Conservation (phyloP, 225 moss, liverwort and hornwort genomes). For the Lunularia cruciata region DNA sequence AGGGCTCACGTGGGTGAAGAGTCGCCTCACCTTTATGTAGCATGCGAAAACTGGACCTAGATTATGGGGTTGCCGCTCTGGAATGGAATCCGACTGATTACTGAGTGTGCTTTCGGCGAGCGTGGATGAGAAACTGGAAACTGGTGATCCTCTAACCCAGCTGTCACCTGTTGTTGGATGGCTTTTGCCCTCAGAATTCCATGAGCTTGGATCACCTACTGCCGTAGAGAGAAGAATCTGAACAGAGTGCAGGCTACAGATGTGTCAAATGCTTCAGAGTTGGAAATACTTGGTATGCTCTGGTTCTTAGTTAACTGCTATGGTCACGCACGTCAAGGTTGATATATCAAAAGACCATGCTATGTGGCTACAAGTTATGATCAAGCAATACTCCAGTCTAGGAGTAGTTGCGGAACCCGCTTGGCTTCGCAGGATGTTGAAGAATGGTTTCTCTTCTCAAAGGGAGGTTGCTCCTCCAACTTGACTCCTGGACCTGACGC, state of each 20-base stretch:
- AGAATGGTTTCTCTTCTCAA: conserved; percentile 25
- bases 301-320: conserved; percentile 36
- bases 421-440: conserved; percentile 35
- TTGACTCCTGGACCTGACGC: conserved; percentile 29
- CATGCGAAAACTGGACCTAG: conserved; percentile 35
- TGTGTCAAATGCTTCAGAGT: conserved; percentile 33
- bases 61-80: conserved; percentile 30
- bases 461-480: conserved; percentile 21
- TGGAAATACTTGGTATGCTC: conserved; percentile 36
- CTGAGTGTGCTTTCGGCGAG: conserved; percentile 51
- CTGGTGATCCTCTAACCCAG: conserved; percentile 36
- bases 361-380: conserved; percentile 27
- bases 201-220: conserved; percentile 39
- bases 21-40: conserved; percentile 38
- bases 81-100: conserved; percentile 35
- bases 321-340: conserved; percentile 40
- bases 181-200: conserved; percentile 28
- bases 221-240: conserved; percentile 37
- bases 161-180: conserved; percentile 29
- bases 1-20: conserved; percentile 36
- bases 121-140: conserved; percentile 35
- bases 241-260: conserved; percentile 42
- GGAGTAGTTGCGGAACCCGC: conserved; percentile 29
- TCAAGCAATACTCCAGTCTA: conserved; percentile 31
- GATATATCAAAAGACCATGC: conserved; percentile 31